Evolutionary conservation across 2,329 filamentous ascomycete species (phyloP), one percentile per base, ranked within the genome.

Genomic region (Calonectria pseudoturangicola): DNA sequence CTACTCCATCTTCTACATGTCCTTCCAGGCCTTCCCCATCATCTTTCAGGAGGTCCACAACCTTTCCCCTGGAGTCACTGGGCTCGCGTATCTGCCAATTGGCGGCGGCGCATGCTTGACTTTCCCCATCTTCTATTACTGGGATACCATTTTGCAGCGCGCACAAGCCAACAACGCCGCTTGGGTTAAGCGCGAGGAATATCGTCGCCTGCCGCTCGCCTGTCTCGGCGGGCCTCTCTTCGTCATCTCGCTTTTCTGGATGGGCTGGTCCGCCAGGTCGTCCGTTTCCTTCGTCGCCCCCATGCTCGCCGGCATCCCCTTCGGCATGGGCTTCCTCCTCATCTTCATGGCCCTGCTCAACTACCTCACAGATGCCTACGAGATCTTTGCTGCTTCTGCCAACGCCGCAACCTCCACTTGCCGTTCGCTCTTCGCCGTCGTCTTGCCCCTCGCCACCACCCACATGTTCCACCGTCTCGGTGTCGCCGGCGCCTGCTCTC

Each of bases 371-470:
- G 92, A 93, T 76, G 91, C 92, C n/a, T 93, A 93, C 81, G 89
- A 91, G 75, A 88, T 91, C 56, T 93, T 90, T 77, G 90, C 91
- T 60, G 92, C 92, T 80, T 92, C 93, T 27, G 96, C 94, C 80
- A 98, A 89, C 54, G 96, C 97, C 80, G 93, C 87, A 66, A 98
- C 86, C 85, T 98, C 97, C 69, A 98, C 85, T 85, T 98, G 94
- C 0, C 96, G 97, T 68, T 97, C 97, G 93, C 95, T 98, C 83
- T 97, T 96, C 1, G 95, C 95, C 54, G 96, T 98, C 0, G 83
- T 92, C 1, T 84, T 93, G 56, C 91, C 92, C 4, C 84, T 93
- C 21, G 88, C 88, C 13, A 88, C 88, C 3, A 82, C 83, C 2
- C 84, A 84, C 71, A 89, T 90, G 87, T 90, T 90, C 72, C 70